Base-by-base conservation (phyloP, 139 green algal species). In the Pycnococcus provasolii region DNA sequence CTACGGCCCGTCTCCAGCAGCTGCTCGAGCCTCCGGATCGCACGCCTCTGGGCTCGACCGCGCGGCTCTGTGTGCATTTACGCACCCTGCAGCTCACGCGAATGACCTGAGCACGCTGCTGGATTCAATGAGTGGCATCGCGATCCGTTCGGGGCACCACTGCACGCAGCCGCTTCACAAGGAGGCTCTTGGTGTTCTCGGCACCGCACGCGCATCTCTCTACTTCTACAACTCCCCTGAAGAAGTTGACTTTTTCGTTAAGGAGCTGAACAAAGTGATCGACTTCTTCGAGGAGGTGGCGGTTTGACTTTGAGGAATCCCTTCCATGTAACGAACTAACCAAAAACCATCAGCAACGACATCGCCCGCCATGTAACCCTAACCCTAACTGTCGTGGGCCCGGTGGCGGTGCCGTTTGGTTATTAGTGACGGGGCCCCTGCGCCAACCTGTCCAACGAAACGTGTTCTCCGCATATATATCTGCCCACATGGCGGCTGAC, bases 131-230 rank as follows among this genome's bases (percentile, higher is more conserved):
- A 60, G 80, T 50, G 91, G 90, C 9, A 82, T 99, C 3, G 93
- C 91, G 11, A 86, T 97, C 62, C 73, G 93, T 37, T 90, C 80
- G 2, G 93, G 93, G 2, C 93, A 99, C 80, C 91, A 97, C 73
- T 99, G 93, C 88, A 94, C 92, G 43, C 93, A 98, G 77, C 92
- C 92, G 8, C 74, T 96, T 70, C 92, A 98, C 74, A 70, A 72
- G 46, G 66, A 89, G 47, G 26, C 26, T 26, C 78, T 99, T 44
- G 88, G 87, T 59, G 83, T 97, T 59, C 66, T 64, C 48, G 83
- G 87, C 37, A 90, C 78, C 4, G 86, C 90, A 15, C 81, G 92
- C 40, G 92, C 92, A 13, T 88, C 76, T 26, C 72, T 85, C 0
- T 97, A 98, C 80, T 72, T 99, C 11, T 99, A 99, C 85, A 99